phyloP scores from a whole-genome alignment of 441 rosid genomes.

The Rhodomyrtus psidioides region DNA sequence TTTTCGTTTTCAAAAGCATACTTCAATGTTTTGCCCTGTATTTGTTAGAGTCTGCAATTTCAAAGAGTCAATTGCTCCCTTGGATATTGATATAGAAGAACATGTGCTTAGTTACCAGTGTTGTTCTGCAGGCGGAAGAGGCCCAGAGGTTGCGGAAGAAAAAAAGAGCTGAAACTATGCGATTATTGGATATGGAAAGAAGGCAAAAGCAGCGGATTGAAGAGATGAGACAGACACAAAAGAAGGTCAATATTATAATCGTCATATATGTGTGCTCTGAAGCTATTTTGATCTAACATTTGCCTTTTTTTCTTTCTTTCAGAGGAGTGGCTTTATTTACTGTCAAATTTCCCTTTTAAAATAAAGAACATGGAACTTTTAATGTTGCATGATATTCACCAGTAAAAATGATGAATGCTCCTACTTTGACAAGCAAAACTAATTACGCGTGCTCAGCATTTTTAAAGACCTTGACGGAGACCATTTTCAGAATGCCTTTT shows the following conservation, averaged over 20 bases:
- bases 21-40: not conserved
- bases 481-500: not conserved
- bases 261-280: not conserved
- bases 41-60: not conserved
- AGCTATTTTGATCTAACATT: not conserved
- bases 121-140: conserved; percentile 57
- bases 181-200: conserved; percentile 69
- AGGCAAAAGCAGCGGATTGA: conserved; percentile 81
- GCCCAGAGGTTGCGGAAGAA: conserved; percentile 59
- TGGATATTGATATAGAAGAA: not conserved
- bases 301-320: not conserved
- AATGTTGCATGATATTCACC: not conserved
- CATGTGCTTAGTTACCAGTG: not conserved
- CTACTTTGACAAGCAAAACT: not conserved
- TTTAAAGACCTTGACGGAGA: not conserved
- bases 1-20: not conserved
- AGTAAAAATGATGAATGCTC: not conserved
- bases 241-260: conserved; percentile 41
- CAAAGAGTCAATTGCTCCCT: not conserved
- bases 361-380: not conserved
- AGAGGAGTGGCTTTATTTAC: not conserved
- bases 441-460: not conserved
- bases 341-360: not conserved
- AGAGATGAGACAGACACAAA: conserved; percentile 79
- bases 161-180: conserved; percentile 50